A percentile compares a stretch with the other conserved stretches of the same genome.
Conservation (phyloP, 106 monocot genomes). For the Acanthochlamys bracteata region DNA sequence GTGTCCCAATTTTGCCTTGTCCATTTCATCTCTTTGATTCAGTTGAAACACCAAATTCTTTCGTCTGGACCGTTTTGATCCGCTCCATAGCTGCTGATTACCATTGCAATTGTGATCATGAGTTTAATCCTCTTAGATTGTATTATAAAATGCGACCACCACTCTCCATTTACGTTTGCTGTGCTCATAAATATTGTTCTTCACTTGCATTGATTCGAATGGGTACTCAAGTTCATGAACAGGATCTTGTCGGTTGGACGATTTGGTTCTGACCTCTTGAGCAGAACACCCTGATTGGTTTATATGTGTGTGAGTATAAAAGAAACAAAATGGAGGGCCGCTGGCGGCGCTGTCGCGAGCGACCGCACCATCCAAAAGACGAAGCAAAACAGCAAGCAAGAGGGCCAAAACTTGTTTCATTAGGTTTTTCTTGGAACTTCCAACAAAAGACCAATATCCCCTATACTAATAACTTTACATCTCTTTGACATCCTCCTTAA, state of each 20-base stretch:
- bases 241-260: constrained; percentile 30
- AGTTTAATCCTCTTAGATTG: constrained; percentile 15
- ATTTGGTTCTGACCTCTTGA: constrained; percentile 34
- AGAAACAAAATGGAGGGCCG: no score
- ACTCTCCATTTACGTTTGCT: constrained; percentile 49
- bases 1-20: constrained; percentile 20
- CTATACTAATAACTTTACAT: no score
- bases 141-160: constrained; percentile 47
- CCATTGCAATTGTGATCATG: neutral
- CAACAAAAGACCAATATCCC: no score
- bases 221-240: constrained; percentile 39
- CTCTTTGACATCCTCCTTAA: no score
- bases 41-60: constrained; percentile 38
- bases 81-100: constrained; percentile 20
- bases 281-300: constrained; percentile 35
- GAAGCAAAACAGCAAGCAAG: no score
- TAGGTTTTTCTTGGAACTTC: no score
- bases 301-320: no score
- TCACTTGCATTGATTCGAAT: neutral
- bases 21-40: constrained; percentile 29
- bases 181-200: constrained; percentile 31
- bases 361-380: no score
- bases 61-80: constrained; percentile 59
- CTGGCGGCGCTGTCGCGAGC: no score
- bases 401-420: no score